Evolutionary conservation across 345 rosid species (phyloP), one percentile per base, ranked within the genome.

Genomic region (Rhizophora apiculata): DNA sequence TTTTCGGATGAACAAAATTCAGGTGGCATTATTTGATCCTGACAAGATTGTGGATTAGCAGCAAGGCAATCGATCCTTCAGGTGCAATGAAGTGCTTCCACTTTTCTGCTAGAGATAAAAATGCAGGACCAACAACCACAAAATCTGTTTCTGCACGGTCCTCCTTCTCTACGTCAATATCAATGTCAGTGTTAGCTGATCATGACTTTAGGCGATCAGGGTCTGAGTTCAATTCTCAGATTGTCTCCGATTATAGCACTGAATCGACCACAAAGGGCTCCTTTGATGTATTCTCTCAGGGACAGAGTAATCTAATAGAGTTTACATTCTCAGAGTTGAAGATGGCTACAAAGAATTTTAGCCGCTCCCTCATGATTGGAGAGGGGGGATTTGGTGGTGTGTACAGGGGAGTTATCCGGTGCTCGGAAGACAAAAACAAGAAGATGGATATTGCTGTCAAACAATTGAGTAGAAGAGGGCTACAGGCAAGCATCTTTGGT

Each of bases 341-440:
- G 79, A 70, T 84, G 7, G 92, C 96, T 60, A 94, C 98, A 0
- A 94, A 94, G 86, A 89, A 85, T 68, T 94, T 94, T 79, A 87
- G 88, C 80, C 90, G 97, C 4, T 84, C 97, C 36, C 81, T 94
- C 63, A 89, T 94, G 96, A 76, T 94, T 37, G 96, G 98, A 62
- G 98, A 94, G 77, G 97, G 98, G 62, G 96, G 98, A 27, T 94
- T 94, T 53, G 97, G 98, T 43, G 87, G 93, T 54, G 98, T 94
- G 13, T 91, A 83, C 68, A 83, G 80, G 53, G 97, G 92, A 46
- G 73, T 85, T 9, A 88, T 87, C 60, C 85, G 82, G 31, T 86
- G 88, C 82, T 70, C 73, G 0, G 84, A 85, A 48, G 90, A 87
- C 72, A 39, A 82, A 16, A 85, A 77, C 60, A 87, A 82, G 71